phyloP scores from a whole-genome alignment of 108 stramenopile genomes.

The Poteriospumella lacustris region DNA sequence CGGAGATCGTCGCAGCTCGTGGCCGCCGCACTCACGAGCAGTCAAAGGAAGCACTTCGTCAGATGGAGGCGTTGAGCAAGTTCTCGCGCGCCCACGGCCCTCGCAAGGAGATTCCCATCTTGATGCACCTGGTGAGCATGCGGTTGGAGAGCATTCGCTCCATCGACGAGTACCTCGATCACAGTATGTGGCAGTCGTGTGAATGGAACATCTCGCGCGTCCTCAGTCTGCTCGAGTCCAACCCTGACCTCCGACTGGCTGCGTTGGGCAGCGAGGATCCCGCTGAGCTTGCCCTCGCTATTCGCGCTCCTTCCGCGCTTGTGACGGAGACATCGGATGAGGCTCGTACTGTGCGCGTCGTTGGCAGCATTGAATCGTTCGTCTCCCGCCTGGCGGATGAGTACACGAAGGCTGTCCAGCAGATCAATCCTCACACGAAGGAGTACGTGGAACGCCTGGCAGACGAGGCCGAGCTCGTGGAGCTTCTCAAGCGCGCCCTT shows the following conservation, averaged over 20 bases:
- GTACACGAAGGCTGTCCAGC: conserved; percentile 27
- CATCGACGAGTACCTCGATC: conserved; percentile 94
- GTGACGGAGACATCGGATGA: conserved; percentile 35
- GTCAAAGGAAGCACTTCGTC: conserved; percentile 61
- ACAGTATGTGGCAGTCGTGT: conserved; percentile 81
- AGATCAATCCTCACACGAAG: conserved; percentile 28
- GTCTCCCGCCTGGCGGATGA: neutral
- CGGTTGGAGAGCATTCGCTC: conserved; percentile 84
- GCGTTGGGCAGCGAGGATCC: conserved; percentile 60
- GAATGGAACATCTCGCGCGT: conserved; percentile 69
- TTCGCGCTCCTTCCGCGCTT: conserved; percentile 49
- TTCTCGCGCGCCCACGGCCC: conserved; percentile 74
- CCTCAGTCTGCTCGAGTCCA: conserved; percentile 65
- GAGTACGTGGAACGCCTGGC: conserved; percentile 18
- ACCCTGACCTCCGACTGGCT: conserved; percentile 51
- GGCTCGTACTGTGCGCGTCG: neutral
- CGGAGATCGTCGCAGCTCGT: conserved; percentile 74
- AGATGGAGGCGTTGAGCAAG: conserved; percentile 74
- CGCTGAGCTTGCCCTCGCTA: conserved; percentile 42
- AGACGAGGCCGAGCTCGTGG: conserved; percentile 63
- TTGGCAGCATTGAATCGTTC: neutral
- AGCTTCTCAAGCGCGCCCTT: conserved; percentile 61
- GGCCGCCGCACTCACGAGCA: conserved; percentile 78
- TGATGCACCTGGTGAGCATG: conserved; percentile 86
- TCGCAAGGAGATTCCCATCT: conserved; percentile 78